Base-by-base conservation (phyloP, 768 basidiomycete genomes). In the Mycena kentingensis region DNA sequence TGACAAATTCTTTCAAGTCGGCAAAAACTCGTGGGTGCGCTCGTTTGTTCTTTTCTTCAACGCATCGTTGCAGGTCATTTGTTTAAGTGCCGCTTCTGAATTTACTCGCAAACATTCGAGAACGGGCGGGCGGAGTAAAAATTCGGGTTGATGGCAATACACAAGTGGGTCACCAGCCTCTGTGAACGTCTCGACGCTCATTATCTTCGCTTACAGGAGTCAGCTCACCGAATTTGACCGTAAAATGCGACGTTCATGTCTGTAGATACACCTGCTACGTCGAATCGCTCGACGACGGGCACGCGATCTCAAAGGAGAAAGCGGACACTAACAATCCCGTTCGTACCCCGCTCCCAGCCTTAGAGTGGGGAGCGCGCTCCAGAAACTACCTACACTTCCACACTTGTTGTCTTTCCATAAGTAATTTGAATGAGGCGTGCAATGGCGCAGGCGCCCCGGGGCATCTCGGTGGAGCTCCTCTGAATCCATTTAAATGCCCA, bases 81-180 rank as follows among this genome's bases (percentile, higher is more conserved):
- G 15, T 59, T 11, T 52, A 59, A 25, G 60, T 61, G 5, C 62
- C 60, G 15, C 21, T 63, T 1, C 60, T 63, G 13, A 63, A 63
- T 37, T 41, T 63, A 3, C 12, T 61, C 37, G 46, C 60, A 5
- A 63, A 81, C 51, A 72, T 85, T n/a, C 72, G 68, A 29, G 71
- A 75, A 47, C 74, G 84, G 26, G 77, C 75, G 3, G 82, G 81
- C 5, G 62, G 64, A 10, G 77, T 81, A 12, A 68, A 76, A 12
- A 60, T 83, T 16, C 75, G 84, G 25, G 63, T 83, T 12, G 83
- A 83, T 6, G 83, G 83, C 16, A 85, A 85, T 61, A 77, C 79
- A 0, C 84, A 85, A 60, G 84, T n/a, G n/a, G n/a, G n/a, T n/a
- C n/a, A n/a, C n/a, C n/a, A n/a, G n/a, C n/a, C n/a, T n/a, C n/a